Conservation (phyloP, 169 alveolate genomes). For the Cryptosporidium meleagridis region DNA sequence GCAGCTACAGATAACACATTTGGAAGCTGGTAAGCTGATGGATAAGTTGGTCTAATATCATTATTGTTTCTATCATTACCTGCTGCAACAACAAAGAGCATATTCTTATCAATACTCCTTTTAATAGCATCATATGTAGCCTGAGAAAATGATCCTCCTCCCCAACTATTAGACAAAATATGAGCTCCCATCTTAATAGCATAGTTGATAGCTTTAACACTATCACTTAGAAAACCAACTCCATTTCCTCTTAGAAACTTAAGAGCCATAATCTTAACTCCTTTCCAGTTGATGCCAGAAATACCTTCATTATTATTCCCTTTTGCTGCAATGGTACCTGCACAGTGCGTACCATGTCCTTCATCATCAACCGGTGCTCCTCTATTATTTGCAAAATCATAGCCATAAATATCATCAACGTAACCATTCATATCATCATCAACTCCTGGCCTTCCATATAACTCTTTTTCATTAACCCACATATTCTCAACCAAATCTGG, state of each 20-base stretch:
- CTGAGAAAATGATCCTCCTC: conserved; percentile 83
- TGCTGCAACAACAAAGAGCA: conserved; percentile 81
- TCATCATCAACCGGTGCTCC: conserved; percentile 82
- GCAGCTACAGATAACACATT: conserved; percentile 79
- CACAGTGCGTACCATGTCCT: conserved; percentile 84
- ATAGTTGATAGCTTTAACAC: conserved; percentile 80
- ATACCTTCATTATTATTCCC: conserved; percentile 78
- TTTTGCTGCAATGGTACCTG: conserved; percentile 84
- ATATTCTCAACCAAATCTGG: conserved; percentile 83
- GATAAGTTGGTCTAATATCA: conserved; percentile 78
- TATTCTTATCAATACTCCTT: conserved; percentile 78
- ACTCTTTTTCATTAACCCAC: conserved; percentile 83
- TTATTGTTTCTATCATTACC: conserved; percentile 79
- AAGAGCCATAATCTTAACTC: conserved; percentile 75
- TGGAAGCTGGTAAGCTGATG: conserved; percentile 74
- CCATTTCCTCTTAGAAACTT: conserved; percentile 79
- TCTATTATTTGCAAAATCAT: conserved; percentile 77
- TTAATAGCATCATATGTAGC: conserved; percentile 81
- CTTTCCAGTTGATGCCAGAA: conserved; percentile 74
- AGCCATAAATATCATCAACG: conserved; percentile 85
- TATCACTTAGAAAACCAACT: conserved; percentile 80
- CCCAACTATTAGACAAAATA: conserved; percentile 80
- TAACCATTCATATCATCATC: conserved; percentile 83
- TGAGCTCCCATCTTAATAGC: conserved; percentile 82
- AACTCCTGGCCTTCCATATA: conserved; percentile 81